These are phyloP conservation scores for Termitomyces sp. DNA, from an alignment of 768 basidiomycete species.

Conservation along the genomic window DNA sequence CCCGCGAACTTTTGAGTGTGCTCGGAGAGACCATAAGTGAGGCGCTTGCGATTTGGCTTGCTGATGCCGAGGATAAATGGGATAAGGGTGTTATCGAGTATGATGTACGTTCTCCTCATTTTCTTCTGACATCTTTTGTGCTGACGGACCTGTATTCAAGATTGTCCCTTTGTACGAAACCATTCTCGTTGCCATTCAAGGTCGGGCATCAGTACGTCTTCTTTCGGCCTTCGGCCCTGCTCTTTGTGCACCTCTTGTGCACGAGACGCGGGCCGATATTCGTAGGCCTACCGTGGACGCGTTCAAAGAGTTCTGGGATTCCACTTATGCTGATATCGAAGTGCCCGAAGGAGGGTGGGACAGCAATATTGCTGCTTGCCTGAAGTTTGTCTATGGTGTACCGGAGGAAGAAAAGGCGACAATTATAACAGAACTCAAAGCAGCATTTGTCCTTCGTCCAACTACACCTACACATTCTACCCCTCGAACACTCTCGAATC, in stretches of 20 bases:
- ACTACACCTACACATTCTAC: constrained; percentile 3
- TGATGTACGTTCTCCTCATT: constrained; percentile 42
- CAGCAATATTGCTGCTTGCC: constrained; percentile 31
- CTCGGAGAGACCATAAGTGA: constrained; percentile 34
- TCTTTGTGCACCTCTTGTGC: constrained; percentile 53
- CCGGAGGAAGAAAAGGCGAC: not conserved
- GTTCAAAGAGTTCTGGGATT: constrained; percentile 63
- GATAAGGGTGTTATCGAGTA: constrained; percentile 50
- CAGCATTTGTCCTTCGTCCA: constrained; percentile 2
- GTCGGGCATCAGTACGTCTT: constrained; percentile 32
- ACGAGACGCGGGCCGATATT: constrained; percentile 43
- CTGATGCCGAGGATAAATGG: constrained; percentile 53
- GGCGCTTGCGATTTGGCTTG: constrained; percentile 59
- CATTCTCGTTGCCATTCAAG: constrained; percentile 47
- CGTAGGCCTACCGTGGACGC: constrained; percentile 40
- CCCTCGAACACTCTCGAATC: not conserved
- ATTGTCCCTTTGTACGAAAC: constrained; percentile 64
- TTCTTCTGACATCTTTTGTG: not conserved
- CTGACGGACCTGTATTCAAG: constrained; percentile 27
- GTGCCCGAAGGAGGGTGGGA: constrained; percentile 56
- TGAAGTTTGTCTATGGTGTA: constrained; percentile 15
- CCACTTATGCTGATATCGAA: constrained; percentile 35
- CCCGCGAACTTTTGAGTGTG: constrained; percentile 18
- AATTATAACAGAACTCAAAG: constrained; percentile 1
- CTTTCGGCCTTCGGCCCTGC: constrained; percentile 47